A percentile compares a stretch with the other conserved stretches of the same genome.
These are phyloP conservation scores for Colletotrichum shisoi DNA, from an alignment of 2,329 filamentous ascomycete species.

Conservation along the genomic window DNA sequence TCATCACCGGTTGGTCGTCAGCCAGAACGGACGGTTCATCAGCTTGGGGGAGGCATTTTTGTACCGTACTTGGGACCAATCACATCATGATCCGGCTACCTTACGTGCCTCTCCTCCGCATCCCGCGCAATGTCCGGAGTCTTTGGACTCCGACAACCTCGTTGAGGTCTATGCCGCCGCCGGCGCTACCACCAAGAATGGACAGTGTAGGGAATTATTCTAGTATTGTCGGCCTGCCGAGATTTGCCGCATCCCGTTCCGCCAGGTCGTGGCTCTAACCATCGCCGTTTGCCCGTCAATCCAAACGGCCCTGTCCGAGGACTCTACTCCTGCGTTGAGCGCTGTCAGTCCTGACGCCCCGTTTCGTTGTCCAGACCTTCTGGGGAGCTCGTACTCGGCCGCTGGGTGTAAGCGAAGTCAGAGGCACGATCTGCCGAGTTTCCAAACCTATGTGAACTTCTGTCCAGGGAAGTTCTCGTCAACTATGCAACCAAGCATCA, in stretches of 20 bases:
- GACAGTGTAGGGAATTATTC: background rate
- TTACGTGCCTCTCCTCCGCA: conserved; percentile 26
- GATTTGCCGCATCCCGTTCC: background rate
- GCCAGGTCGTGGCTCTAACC: too few species aligned
- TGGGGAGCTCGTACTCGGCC: background rate
- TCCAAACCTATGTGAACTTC: background rate
- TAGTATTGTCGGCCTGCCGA: background rate
- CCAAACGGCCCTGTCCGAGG: too few species aligned
- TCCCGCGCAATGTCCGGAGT: conserved; percentile 18
- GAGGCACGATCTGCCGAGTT: background rate
- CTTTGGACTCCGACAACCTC: conserved; percentile 20
- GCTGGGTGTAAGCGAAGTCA: background rate
- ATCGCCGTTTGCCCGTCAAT: background rate
- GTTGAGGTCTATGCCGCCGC: conserved; percentile 16
- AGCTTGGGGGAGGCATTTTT: background rate
- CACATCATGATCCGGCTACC: conserved; percentile 9
- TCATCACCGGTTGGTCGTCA: background rate
- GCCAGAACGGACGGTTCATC: conserved; percentile 7
- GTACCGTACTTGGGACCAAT: conserved; percentile 21
- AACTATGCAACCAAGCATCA: background rate
- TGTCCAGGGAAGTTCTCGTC: background rate
- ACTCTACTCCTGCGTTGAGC: background rate
- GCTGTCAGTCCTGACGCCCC: background rate
- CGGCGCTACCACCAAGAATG: background rate
- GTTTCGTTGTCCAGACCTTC: background rate